These are phyloP conservation scores for Jatropha multifida DNA, from an alignment of 441 rosid species.

Conservation along the genomic window DNA sequence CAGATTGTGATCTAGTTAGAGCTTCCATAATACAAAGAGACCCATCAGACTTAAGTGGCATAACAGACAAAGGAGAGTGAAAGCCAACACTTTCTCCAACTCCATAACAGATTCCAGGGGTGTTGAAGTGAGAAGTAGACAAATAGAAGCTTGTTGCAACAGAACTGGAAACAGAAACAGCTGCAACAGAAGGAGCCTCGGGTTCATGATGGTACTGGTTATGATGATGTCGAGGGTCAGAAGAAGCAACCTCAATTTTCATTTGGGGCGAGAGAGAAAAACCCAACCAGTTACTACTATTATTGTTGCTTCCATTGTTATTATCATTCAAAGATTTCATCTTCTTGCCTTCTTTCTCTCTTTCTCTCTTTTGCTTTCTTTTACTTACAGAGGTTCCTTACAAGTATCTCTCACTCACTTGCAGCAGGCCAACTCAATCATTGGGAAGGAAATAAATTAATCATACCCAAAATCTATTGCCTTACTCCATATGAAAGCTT, in stretches of 20 bases:
- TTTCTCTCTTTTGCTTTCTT: constrained; percentile 21
- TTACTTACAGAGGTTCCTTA: constrained; percentile 13
- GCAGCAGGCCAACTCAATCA: constrained; percentile 46
- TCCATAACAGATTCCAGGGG: constrained; percentile 38
- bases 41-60: constrained; percentile 84
- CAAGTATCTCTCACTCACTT: constrained; percentile 17
- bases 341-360: constrained; percentile 14
- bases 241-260: constrained; percentile 57
- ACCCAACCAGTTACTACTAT: constrained; percentile 52
- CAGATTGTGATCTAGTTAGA: constrained; percentile 57
- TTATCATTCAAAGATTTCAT: constrained; percentile 52
- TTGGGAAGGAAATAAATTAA: constrained; percentile 44
- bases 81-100: constrained; percentile 47
- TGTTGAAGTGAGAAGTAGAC: constrained; percentile 35
- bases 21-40: constrained; percentile 79
- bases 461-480: constrained; percentile 37
- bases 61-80: constrained; percentile 54
- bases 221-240: constrained; percentile 37
- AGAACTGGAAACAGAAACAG: constrained; percentile 24
- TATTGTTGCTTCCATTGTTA: constrained; percentile 28
- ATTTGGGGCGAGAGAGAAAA: constrained; percentile 72
- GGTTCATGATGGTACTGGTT: constrained; percentile 32
- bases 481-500: constrained; percentile 25
- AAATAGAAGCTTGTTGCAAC: constrained; percentile 48
- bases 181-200: constrained; percentile 20